phyloP scores from a whole-genome alignment of 2,329 filamentous ascomycete species.

The Fusarium sp. region DNA sequence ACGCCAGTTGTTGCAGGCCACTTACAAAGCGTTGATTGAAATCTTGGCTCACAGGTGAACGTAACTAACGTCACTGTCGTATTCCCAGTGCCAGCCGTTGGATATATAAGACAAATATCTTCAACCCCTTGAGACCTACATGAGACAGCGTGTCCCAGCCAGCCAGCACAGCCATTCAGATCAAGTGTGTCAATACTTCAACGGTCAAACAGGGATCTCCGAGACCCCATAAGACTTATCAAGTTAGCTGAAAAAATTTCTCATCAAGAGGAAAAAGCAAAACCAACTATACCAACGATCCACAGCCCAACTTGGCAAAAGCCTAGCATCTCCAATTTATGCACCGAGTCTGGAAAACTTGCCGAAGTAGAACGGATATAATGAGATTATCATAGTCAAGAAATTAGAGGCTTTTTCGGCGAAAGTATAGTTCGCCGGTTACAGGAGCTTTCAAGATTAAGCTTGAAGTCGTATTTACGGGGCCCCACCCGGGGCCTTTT shows the following conservation, averaged over 20 bases:
- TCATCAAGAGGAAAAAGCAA: conserved; percentile 19
- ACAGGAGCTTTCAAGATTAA: background rate
- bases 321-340: conserved; percentile 21
- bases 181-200: conserved; percentile 30
- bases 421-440: background rate
- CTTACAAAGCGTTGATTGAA: background rate
- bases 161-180: background rate
- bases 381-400: background rate
- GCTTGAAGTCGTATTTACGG: background rate
- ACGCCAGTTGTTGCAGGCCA: background rate
- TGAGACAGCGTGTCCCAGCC: background rate
- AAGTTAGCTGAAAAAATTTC: conserved; percentile 1
- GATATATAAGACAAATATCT: background rate
- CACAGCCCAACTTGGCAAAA: background rate
- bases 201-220: conserved; percentile 17
- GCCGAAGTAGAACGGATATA: background rate
- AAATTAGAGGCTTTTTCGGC: background rate
- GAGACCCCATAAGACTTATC: background rate
- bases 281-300: conserved; percentile 7
- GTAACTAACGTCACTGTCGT: background rate
- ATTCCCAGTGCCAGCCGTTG: conserved; percentile 11
- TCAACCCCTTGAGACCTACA: background rate
- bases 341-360: background rate
- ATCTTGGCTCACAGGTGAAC: background rate
- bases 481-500: conserved; percentile 26